phyloP scores from a whole-genome alignment of 768 basidiomycete species.

The Phanerochaete carnosa region DNA sequence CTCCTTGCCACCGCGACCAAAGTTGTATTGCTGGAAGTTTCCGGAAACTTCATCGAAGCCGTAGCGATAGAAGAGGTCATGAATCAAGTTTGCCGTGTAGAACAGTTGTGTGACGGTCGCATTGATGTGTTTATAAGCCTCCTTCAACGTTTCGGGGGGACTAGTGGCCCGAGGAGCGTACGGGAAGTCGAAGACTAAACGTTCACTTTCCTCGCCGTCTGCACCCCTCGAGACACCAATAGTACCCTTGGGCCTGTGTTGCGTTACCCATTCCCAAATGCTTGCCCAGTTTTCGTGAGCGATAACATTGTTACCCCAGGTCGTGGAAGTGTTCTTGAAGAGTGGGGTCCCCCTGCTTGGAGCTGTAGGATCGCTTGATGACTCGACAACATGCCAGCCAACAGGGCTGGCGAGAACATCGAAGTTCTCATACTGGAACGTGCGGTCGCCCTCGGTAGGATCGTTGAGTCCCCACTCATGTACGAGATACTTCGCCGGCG shows the following conservation, averaged over 20 bases:
- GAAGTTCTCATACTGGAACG: conserved; percentile 58
- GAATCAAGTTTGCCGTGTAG: conserved; percentile 79
- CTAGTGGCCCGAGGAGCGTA: conserved; percentile 69
- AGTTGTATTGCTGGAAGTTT: conserved; percentile 99
- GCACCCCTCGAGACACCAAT: not conserved
- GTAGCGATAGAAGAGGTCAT: conserved; percentile 77
- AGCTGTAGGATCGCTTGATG: conserved; percentile 58
- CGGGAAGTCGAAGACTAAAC: conserved; percentile 62
- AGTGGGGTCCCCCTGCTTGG: conserved; percentile 15
- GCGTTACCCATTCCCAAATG: conserved; percentile 56
- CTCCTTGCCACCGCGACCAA: conserved; percentile 83
- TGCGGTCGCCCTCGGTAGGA: conserved; percentile 65
- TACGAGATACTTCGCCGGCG: conserved; percentile 55
- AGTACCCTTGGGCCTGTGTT: conserved; percentile 67
- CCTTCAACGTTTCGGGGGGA: conserved; percentile 53
- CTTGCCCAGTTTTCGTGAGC: conserved; percentile 95
- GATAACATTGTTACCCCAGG: conserved; percentile 88
- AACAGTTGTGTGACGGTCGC: conserved; percentile 85
- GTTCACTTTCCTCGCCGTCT: conserved; percentile 41
- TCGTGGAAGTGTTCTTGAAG: conserved; percentile 65
- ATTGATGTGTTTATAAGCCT: conserved; percentile 83
- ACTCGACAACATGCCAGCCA: conserved; percentile 90
- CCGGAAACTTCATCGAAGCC: conserved; percentile 91
- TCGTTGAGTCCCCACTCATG: conserved; percentile 86
- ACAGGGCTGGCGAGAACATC: conserved; percentile 79